A percentile compares a stretch with the other conserved stretches of the same genome.
phyloP scores from a whole-genome alignment of 257 asterid genomes.

The Handroanthus guayacan region DNA sequence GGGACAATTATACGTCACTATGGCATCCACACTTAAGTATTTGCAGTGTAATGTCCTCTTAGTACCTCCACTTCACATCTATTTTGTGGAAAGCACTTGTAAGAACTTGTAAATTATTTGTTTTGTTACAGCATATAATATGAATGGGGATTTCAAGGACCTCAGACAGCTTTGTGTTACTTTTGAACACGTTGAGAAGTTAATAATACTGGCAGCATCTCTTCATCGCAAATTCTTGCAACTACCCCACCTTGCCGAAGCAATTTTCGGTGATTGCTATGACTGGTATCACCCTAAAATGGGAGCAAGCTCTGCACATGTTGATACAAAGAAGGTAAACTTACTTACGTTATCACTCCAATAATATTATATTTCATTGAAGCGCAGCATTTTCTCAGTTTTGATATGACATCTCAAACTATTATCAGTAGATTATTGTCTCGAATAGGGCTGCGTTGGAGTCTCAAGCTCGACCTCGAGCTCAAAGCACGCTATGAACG shows the following conservation, averaged over 20 bases:
- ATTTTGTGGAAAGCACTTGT: not conserved
- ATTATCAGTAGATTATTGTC: not conserved
- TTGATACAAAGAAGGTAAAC: slow-evolving; percentile 49
- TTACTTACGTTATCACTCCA: not conserved
- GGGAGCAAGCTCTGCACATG: slow-evolving; percentile 52
- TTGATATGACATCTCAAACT: not conserved
- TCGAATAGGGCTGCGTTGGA: too few relatives aligned
- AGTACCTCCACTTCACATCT: slow-evolving; percentile 2
- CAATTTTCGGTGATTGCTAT: slow-evolving; percentile 57
- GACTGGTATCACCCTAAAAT: slow-evolving; percentile 54
- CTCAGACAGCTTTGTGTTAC: slow-evolving; percentile 55
- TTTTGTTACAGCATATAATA: slow-evolving; percentile 47
- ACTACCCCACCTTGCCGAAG: slow-evolving; percentile 64
- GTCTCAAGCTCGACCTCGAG: too few relatives aligned
- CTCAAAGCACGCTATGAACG: too few relatives aligned
- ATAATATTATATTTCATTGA: not conserved
- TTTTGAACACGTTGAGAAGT: slow-evolving; percentile 65
- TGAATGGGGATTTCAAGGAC: slow-evolving; percentile 50
- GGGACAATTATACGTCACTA: slow-evolving; percentile 61
- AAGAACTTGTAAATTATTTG: not conserved
- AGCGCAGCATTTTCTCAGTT: not conserved
- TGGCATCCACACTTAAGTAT: slow-evolving; percentile 58
- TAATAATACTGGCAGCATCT: slow-evolving; percentile 60
- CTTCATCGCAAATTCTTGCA: slow-evolving; percentile 65
- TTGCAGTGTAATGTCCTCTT: slow-evolving; percentile 50